Conservation (phyloP, 208 protist genomes). For the Sergeia podlipaevii region DNA sequence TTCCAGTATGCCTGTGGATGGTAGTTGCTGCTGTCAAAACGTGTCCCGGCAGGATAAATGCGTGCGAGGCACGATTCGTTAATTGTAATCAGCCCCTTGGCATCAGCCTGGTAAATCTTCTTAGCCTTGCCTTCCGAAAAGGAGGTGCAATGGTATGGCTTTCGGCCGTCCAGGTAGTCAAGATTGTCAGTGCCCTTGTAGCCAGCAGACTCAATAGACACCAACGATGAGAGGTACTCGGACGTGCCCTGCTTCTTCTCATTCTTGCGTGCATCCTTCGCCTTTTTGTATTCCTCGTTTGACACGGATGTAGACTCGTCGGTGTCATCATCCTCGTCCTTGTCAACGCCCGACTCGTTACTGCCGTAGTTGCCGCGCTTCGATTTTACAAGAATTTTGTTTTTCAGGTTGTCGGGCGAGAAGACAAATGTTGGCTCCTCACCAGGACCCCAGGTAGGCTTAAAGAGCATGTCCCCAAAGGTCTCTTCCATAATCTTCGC, state of each 20-base stretch:
- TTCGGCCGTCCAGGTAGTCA: constrained; percentile 38
- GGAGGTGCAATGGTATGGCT: constrained; percentile 63
- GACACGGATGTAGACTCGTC: constrained; percentile 1
- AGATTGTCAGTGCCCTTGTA: constrained; percentile 60
- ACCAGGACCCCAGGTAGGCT: constrained; percentile 25
- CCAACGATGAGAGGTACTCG: constrained; percentile 37
- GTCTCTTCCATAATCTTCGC: constrained; percentile 52
- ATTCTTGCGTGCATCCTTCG: constrained; percentile 12
- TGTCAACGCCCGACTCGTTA: constrained; percentile 29
- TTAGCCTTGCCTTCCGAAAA: constrained; percentile 63
- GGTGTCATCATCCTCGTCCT: constrained; percentile 27
- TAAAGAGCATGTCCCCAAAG: constrained; percentile 54
- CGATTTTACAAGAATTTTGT: constrained; percentile 63
- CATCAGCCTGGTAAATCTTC: constrained; percentile 27
- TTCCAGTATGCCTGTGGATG: constrained; percentile 76
- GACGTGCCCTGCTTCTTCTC: constrained; percentile 16
- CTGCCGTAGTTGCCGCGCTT: constrained; percentile 25
- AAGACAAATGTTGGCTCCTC: constrained; percentile 36
- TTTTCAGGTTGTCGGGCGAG: constrained; percentile 45
- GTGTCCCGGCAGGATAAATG: constrained; percentile 90
- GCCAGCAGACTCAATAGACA: constrained; percentile 60
- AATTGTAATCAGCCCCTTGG: constrained; percentile 29
- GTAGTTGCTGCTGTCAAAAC: constrained; percentile 93
- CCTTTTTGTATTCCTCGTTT: constrained; percentile 19
- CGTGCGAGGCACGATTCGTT: constrained; percentile 80